Base-by-base conservation (phyloP, 257 asterid genomes). In the Forsythia viridissima region DNA sequence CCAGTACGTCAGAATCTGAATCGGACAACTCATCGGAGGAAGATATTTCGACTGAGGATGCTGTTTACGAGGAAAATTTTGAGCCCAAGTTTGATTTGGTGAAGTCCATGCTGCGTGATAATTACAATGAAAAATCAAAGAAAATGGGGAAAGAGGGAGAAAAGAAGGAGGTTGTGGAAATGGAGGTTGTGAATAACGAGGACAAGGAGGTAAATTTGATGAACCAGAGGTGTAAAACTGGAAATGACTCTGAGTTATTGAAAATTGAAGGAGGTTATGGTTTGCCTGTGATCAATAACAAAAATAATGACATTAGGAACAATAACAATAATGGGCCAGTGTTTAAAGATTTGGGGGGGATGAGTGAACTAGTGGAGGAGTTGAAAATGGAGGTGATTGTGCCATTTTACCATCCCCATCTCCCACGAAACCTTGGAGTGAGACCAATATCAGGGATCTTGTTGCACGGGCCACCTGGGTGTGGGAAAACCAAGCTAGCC, bases 401-500 rank as follows among this genome's bases (percentile, higher is more conserved):
- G 74, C 99, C 98, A 0, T 78, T 92, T 79, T 89, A 65, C 76
- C 89, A 89, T 81, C 96, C 97, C 0, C 89, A 88, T 83, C 42
- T 91, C 70, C 91, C 90, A 0, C 84, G 76, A 66, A 73, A 81
- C 75, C 81, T 93, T 8, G 98, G 98, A 42, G 94, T 91, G 71
- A 89, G 84, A 80, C 97, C 99, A 12, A 82, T 88, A 79, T 70
- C 92, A 15, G 99, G 99, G 72, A 88, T 95, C 73, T 81, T 95
- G 83, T 84, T 95, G 37, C 93, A 93, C 12, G 99, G 99, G 5
- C 99, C 98, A 18, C 99, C 98, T 18, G 99, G 99, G 0, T 95
- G 99, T 86, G 99, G 99, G 79, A 95, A 95, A 84, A 93, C 99
- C 5, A 91, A 76, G 84, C 89, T 95, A 82, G 98, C 98, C 84